These are phyloP conservation scores for Colletotrichum melonis DNA, from an alignment of 2,329 filamentous ascomycete genomes.

Conservation along the genomic window DNA sequence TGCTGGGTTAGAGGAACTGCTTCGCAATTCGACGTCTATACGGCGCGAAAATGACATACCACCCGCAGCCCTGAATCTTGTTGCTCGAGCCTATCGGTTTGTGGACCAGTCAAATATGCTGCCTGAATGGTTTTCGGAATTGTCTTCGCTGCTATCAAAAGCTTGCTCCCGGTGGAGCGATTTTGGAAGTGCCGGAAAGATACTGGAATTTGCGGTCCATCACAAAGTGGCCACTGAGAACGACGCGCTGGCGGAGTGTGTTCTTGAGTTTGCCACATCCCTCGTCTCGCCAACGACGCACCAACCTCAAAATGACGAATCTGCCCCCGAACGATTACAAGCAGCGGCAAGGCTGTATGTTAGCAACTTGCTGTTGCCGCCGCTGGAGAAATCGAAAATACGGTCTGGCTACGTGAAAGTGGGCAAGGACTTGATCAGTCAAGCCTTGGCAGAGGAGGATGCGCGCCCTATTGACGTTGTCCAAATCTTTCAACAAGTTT, in stretches of 20 bases:
- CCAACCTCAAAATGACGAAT: background rate
- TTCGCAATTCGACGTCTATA: background rate
- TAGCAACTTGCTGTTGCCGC: slow-evolving; percentile 5
- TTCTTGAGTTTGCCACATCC: slow-evolving; percentile 15
- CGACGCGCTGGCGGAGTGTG: slow-evolving; percentile 8
- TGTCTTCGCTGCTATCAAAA: slow-evolving; percentile 24
- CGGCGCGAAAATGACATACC: background rate
- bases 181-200: slow-evolving; percentile 14
- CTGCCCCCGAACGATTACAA: slow-evolving; percentile 3
- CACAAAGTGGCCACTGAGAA: slow-evolving; percentile 13
- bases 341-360: slow-evolving; percentile 17
- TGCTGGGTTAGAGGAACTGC: background rate
- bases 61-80: slow-evolving; percentile 18
- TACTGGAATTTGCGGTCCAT: slow-evolving; percentile 14
- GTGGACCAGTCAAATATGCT: slow-evolving; percentile 7
- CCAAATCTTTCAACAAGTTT: slow-evolving; percentile 12
- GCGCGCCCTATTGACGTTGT: background rate
- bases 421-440: slow-evolving; percentile 11
- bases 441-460: background rate
- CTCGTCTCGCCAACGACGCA: background rate
- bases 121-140: slow-evolving; percentile 27
- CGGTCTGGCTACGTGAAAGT: slow-evolving; percentile 5
- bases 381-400: background rate
- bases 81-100: slow-evolving; percentile 19
- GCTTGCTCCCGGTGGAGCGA: slow-evolving; percentile 29